Evolutionary conservation across 2,329 filamentous ascomycete genomes (phyloP).

Genomic region (Pyricularia pennisetigena): DNA sequence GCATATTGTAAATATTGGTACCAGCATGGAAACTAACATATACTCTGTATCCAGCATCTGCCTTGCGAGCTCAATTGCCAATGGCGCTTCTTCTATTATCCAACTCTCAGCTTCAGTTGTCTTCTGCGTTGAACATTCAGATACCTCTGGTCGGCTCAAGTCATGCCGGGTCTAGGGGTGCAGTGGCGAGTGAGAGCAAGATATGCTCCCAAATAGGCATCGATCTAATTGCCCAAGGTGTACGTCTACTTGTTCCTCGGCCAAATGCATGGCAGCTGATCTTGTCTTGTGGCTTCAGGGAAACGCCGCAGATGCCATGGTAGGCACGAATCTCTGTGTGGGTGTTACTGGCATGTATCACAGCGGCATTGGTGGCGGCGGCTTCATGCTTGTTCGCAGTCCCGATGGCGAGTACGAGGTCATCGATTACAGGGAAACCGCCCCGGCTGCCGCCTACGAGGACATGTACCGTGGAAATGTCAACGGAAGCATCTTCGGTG

Average conservation of each 20-base stretch:
- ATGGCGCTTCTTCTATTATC: not conserved
- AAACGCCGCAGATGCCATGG: conserved; percentile 67
- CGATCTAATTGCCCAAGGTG: conserved; percentile 36
- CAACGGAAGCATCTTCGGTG: conserved; percentile 57
- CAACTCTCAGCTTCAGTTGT: not conserved
- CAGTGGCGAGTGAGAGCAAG: conserved; percentile 59
- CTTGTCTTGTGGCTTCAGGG: conserved; percentile 30
- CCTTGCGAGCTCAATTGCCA: not conserved
- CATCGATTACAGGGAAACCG: conserved; percentile 84
- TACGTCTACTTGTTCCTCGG: not conserved
- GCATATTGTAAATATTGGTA: not conserved
- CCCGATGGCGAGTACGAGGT: conserved; percentile 69
- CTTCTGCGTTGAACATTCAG: not conserved
- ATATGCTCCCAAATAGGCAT: conserved; percentile 63
- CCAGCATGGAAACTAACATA: not conserved
- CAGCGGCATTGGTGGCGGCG: conserved; percentile 78
- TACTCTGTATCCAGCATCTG: not conserved
- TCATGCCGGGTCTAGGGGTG: conserved; percentile 31
- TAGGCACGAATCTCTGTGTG: conserved; percentile 66
- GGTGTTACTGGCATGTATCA: conserved; percentile 72
- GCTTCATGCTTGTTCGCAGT: conserved; percentile 75
- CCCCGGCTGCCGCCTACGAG: conserved; percentile 69
- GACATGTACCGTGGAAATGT: conserved; percentile 77
- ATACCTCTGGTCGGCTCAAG: not conserved
- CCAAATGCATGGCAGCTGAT: not conserved